Conservation (phyloP, 2,329 filamentous ascomycete genomes). For the Parascedosporium putredinis region DNA sequence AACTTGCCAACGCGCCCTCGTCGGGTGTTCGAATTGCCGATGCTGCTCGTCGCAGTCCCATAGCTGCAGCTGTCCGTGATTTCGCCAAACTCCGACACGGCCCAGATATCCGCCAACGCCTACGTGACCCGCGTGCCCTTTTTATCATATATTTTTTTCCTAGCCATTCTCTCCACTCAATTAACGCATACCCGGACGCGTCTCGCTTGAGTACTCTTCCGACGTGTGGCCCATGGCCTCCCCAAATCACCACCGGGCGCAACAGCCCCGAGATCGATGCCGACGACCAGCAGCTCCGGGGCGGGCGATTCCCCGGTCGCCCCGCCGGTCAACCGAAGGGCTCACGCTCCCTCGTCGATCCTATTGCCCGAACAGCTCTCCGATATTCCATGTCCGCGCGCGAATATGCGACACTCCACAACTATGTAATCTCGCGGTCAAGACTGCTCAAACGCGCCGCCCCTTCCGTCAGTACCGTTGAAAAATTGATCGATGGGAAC, state of each 20-base stretch:
- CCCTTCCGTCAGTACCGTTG: slow-evolving; percentile 45
- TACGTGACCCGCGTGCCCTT: not conserved
- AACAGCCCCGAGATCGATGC: not conserved
- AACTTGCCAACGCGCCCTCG: too few relatives aligned
- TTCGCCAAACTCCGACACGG: not conserved
- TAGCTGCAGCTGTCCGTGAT: not conserved
- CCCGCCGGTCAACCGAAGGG: not conserved
- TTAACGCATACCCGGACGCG: too few relatives aligned
- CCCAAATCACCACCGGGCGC: not conserved
- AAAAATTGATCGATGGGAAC: slow-evolving; percentile 20
- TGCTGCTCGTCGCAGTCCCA: not conserved
- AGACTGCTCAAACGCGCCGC: slow-evolving; percentile 42
- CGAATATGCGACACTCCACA: slow-evolving; percentile 78
- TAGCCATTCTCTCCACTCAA: too few relatives aligned
- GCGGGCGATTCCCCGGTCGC: not conserved
- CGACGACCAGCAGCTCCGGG: too few relatives aligned
- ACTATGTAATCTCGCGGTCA: slow-evolving; percentile 69
- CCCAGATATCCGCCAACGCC: not conserved
- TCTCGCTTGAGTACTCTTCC: too few relatives aligned
- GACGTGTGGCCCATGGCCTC: not conserved
- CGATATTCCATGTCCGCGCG: slow-evolving; percentile 76
- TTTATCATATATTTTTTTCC: too few relatives aligned
- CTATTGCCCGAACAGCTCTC: slow-evolving; percentile 72
- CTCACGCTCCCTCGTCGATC: slow-evolving; percentile 34
- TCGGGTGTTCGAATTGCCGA: too few relatives aligned